Conservation (phyloP, 441 rosid species). For the Rhodomyrtus psidioides region DNA sequence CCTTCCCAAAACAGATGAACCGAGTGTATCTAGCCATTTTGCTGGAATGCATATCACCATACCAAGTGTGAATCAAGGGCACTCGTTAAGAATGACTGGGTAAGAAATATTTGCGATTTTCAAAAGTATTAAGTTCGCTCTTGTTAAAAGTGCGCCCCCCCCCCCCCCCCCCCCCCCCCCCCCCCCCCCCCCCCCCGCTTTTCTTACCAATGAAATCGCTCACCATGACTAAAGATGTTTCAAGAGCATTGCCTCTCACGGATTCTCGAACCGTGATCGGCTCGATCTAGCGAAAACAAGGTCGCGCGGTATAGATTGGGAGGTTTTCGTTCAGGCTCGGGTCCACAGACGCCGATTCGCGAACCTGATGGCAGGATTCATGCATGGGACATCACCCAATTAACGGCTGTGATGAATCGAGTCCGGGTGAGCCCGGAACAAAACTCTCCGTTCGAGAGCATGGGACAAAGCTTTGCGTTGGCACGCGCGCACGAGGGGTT, state of each 20-base stretch:
- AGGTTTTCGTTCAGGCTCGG: not conserved
- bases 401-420: too few species aligned
- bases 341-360: not conserved
- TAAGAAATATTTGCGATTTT: not conserved
- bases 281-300: not conserved
- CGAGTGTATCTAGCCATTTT: not conserved
- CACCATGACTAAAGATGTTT: not conserved
- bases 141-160: too few species aligned
- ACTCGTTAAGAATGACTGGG: not conserved
- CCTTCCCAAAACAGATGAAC: not conserved
- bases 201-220: not conserved
- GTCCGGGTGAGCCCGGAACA: too few species aligned
- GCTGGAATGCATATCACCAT: not conserved
- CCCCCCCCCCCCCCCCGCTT: too few species aligned
- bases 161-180: too few species aligned
- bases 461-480: not conserved
- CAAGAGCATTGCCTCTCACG: not conserved
- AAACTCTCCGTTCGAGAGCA: not conserved
- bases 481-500: not conserved
- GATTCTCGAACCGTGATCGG: not conserved
- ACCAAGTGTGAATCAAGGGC: not conserved
- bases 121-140: not conserved
- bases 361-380: rapidly evolving
- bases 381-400: too few species aligned
- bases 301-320: too few species aligned